Evolutionary conservation across 352 stramenopile genomes (phyloP), one percentile per base, ranked within the genome.

Genomic region (Phytophthora colocasiae): DNA sequence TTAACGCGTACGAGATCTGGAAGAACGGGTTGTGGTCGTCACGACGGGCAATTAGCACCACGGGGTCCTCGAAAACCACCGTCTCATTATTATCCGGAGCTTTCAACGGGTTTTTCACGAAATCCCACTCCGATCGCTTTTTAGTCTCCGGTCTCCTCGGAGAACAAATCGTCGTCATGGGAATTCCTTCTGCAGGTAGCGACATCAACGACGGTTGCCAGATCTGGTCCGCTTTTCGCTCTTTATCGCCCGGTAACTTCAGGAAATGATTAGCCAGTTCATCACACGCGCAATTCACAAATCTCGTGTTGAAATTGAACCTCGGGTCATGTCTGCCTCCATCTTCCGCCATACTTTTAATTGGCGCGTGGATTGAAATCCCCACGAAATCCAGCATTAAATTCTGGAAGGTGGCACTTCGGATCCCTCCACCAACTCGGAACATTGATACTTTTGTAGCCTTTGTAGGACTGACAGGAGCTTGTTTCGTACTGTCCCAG

Each of bases 21-120:
- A 85, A 86, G 46, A 85, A 89, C 36, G 80, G 77, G 41, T 86
- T 88, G 52, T 85, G 77, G 52, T 86, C 80, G 41, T 88, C 75
- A 4, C 66, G 68, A 9, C 80, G 73, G 9, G 72, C 54, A 27
- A 88, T 55, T 1, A 88, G 47, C n/a, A 88, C 54, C 7, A 75
- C 69, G 1, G 70, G 66, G 24, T 75, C 58, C 14, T 78, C 66
- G 36, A 78, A 75, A 1, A 81, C 48, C n/a, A 78, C 11, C 1
- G 63, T 74, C 24, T 71, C 53, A 45, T 66, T 69, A 9, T 52
- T 38, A 68, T 78, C 70, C 9, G 70, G 65, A 11, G 56, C 51
- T 38, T 48, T 45, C 0, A 36, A 53, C 11, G 70, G 67, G 12
- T 77, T 68, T 15, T 74, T 63, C 6, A 86, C 73, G 43, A 78